Base-by-base conservation (phyloP, 2,329 filamentous ascomycete species). In the Fusarium sp. region DNA sequence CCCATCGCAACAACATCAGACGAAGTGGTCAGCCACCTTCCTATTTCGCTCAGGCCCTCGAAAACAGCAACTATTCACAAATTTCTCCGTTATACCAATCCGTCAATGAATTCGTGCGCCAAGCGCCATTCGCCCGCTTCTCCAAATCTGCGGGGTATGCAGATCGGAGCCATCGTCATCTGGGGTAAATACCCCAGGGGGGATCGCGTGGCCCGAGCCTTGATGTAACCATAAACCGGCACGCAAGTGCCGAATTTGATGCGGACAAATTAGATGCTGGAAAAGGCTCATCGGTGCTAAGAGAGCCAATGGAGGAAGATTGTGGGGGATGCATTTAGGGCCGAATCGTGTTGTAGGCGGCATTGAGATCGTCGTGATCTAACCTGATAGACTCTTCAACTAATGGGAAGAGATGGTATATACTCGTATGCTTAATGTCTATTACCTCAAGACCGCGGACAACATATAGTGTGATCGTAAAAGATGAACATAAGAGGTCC, bases 201-300 rank as follows among this genome's bases (percentile, higher is more conserved):
- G 54, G 30, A 63, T 65, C 57, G 14, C 31, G 22, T 56, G 39
- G 59, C 35, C 24, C 28, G 44, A 53, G 28, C 53, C 62, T 39
- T 35, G 22, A 18, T 67, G 62, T 36, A 61, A 67, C 64, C 53
- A 39, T 41, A 61, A 31, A 35, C 45, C 64, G 64, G 64, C 64
- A 67, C 42, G 6, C 22, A 30, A 9, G 53, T 67, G 64, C 64
- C 64, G 64, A 67, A 18, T 61, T 65, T 67, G 44, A 67, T 61
- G 64, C 64, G 64, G 28, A 36, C 64, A 42, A 67, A 67, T 55
- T 55, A 67, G 44, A 67, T 3, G 8, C 2, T 30, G 8, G 26
- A 13, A 39, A 7, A 18, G 28, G 5, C 7, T 14, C 7, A 16
- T 47, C 3, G 20, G 8, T 30, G 31, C 14, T 38, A 31, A 39